A percentile compares a stretch with the other conserved stretches of the same genome.
Conservation (phyloP, 441 rosid species). For the Hura crepitans region DNA sequence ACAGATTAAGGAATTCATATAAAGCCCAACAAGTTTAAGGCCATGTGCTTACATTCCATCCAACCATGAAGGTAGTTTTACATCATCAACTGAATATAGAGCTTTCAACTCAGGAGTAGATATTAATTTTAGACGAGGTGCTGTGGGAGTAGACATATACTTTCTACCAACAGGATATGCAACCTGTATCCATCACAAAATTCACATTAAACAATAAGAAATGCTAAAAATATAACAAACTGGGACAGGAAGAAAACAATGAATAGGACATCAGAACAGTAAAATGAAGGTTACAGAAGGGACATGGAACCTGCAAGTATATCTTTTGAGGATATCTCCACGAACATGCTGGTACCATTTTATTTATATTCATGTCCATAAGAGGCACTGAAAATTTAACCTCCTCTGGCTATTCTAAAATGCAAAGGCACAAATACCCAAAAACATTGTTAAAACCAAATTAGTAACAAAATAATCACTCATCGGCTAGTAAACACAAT, state of each 20-base stretch:
- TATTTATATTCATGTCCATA: conserved; percentile 66
- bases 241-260: neutral
- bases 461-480: conserved; percentile 1
- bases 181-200: conserved; percentile 40
- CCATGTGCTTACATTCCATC: conserved; percentile 67
- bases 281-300: conserved; percentile 15
- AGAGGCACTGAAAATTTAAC: conserved; percentile 89
- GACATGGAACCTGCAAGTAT: conserved; percentile 63
- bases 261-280: neutral
- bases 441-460: conserved; percentile 24
- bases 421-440: conserved; percentile 52
- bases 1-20: conserved; percentile 12
- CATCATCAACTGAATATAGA: conserved; percentile 73
- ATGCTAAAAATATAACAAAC: conserved; percentile 1
- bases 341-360: conserved; percentile 75
- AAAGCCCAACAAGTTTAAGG: conserved; percentile 16
- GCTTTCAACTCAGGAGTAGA: conserved; percentile 64
- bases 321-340: conserved; percentile 89
- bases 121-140: conserved; percentile 78
- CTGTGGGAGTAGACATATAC: conserved; percentile 60
- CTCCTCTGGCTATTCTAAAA: conserved; percentile 81
- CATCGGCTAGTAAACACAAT: conserved; percentile 3
- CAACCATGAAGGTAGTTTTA: conserved; percentile 89
- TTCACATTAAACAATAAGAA: conserved; percentile 18
- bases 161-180: conserved; percentile 73